phyloP scores from a whole-genome alignment of 129 eudicot species.

The Scalesia atractyloides region DNA sequence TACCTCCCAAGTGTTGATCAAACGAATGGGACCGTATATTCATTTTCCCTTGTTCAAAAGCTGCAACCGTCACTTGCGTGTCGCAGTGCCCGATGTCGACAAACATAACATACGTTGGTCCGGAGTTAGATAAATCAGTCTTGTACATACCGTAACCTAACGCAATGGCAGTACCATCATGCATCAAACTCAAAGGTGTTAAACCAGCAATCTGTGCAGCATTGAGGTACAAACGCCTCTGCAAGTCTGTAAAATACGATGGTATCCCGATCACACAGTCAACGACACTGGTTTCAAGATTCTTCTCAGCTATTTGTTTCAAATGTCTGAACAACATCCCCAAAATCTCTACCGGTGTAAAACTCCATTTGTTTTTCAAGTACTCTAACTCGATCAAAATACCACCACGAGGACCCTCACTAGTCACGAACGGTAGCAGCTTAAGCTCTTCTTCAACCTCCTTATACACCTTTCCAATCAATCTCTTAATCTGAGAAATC shows the following conservation, averaged over 20 bases:
- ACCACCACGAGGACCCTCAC: conserved; percentile 74
- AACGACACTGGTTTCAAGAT: conserved; percentile 40
- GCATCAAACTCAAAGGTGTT: conserved; percentile 69
- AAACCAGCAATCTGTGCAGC: conserved; percentile 81
- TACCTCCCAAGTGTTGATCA: conserved; percentile 77
- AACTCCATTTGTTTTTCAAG: conserved; percentile 46
- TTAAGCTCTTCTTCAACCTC: conserved; percentile 73
- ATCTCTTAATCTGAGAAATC: conserved; percentile 74
- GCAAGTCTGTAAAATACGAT: conserved; percentile 72
- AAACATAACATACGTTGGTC: conserved; percentile 59
- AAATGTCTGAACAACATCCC: conserved; percentile 81
- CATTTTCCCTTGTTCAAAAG: conserved; percentile 65
- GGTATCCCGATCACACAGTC: conserved; percentile 91
- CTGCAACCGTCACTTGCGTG: conserved; percentile 76
- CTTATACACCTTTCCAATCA: conserved; percentile 64
- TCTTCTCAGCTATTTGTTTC: conserved; percentile 64
- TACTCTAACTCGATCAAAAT: conserved; percentile 70
- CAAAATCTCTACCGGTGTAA: conserved; percentile 75
- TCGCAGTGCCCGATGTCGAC: conserved; percentile 86
- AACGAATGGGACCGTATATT: conserved; percentile 68
- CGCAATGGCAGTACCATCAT: conserved; percentile 83
- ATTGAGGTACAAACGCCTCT: conserved; percentile 70
- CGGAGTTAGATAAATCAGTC: conserved; percentile 47
- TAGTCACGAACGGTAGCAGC: conserved; percentile 64
- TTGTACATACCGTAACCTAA: conserved; percentile 87